Evolutionary conservation across 1,139 yeast genomes (phyloP).

Genomic region (Trichomonascaceae sp.): DNA sequence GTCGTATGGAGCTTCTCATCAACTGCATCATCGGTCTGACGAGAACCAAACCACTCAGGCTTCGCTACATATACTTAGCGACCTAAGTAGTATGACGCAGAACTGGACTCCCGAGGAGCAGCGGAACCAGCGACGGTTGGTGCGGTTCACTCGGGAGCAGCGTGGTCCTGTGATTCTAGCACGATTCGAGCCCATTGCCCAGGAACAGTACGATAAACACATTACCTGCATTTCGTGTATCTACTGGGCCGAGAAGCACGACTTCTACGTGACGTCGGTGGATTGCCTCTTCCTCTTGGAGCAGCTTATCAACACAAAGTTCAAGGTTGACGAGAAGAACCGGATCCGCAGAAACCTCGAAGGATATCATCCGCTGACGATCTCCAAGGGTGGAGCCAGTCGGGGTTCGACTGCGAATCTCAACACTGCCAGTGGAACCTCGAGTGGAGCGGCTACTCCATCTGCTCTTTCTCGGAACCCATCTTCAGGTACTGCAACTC

Average conservation of each 20-base stretch:
- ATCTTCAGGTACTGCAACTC: too few relatives aligned
- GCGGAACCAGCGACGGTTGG: conserved; percentile 23
- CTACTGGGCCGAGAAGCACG: conserved; percentile 40
- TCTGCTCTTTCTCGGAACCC: too few relatives aligned
- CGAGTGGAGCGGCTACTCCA: background rate
- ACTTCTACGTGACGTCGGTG: conserved; percentile 49
- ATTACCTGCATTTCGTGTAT: conserved; percentile 41
- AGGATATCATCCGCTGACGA: conserved; percentile 49
- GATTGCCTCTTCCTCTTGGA: conserved; percentile 50
- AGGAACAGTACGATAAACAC: conserved; percentile 20
- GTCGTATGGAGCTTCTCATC: conserved; percentile 11
- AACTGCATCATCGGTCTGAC: conserved; percentile 3
- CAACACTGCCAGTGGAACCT: background rate
- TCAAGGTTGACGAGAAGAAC: conserved; percentile 58
- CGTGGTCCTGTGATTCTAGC: conserved; percentile 24
- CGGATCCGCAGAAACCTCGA: conserved; percentile 57
- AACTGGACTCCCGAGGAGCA: conserved; percentile 25
- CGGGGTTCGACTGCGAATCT: background rate
- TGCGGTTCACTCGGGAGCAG: conserved; percentile 24
- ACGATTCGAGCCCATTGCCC: conserved; percentile 22
- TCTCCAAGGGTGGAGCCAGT: conserved; percentile 28
- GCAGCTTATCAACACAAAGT: conserved; percentile 41
- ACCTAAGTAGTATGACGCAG: conserved; percentile 23
- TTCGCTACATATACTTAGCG: conserved; percentile 23
- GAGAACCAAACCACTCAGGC: conserved; percentile 14